Conservation (phyloP, 2,329 filamentous ascomycete genomes). For the Calonectria pseudoturangicola region DNA sequence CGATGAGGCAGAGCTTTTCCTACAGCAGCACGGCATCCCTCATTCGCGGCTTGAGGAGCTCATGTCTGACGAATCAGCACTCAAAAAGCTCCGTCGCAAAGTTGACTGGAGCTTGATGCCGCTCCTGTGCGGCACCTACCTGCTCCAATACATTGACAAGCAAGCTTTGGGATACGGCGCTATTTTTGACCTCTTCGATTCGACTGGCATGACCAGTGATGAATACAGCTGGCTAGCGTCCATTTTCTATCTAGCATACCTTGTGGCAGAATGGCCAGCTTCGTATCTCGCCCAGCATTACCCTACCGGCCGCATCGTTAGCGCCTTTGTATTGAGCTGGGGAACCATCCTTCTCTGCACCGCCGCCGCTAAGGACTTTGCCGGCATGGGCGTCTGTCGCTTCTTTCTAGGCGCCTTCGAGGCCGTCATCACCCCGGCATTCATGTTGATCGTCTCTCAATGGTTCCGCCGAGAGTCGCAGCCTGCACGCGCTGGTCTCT, state of each 20-base stretch:
- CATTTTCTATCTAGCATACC: constrained; percentile 72
- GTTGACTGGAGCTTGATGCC: constrained; percentile 72
- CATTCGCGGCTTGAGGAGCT: constrained; percentile 50
- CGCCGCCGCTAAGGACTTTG: constrained; percentile 64
- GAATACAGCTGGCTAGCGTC: constrained; percentile 74
- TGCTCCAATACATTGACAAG: constrained; percentile 75
- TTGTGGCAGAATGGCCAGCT: constrained; percentile 65
- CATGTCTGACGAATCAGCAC: constrained; percentile 51
- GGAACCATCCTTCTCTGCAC: constrained; percentile 66
- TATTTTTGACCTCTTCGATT: constrained; percentile 72
- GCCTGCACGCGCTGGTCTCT: constrained; percentile 66
- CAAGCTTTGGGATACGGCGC: constrained; percentile 72
- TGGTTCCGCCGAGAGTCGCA: constrained; percentile 69
- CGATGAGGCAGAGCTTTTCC: constrained; percentile 54
- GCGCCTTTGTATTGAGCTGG: constrained; percentile 59
- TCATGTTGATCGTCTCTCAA: constrained; percentile 71
- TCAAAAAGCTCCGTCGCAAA: constrained; percentile 60
- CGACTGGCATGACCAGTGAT: constrained; percentile 66
- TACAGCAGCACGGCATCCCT: constrained; percentile 52
- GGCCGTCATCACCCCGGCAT: constrained; percentile 68
- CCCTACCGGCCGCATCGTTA: constrained; percentile 59
- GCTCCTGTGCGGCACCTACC: constrained; percentile 69
- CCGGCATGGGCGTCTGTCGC: constrained; percentile 65
- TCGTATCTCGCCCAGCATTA: constrained; percentile 60
- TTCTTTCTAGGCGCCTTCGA: constrained; percentile 69